Conservation (phyloP, 2,329 filamentous ascomycete genomes). For the Aureobasidium pullulans region DNA sequence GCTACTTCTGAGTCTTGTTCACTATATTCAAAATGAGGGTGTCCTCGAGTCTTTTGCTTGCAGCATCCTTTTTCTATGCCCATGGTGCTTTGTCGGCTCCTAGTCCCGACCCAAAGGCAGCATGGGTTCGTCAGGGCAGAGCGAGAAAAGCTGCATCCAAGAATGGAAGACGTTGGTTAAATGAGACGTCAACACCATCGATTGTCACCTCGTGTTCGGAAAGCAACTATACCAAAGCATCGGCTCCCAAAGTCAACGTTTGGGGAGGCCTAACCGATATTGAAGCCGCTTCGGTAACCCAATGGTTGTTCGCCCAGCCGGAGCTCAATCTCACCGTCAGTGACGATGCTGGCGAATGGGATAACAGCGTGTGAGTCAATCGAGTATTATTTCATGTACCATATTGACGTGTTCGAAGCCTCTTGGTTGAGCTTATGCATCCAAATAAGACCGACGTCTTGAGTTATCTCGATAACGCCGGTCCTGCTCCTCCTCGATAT, state of each 20-base stretch:
- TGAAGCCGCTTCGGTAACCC: conserved; percentile 33
- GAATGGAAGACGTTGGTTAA: conserved; percentile 15
- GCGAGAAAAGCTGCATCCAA: conserved; percentile 16
- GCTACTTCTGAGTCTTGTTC: not conserved
- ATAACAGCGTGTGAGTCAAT: conserved; percentile 19
- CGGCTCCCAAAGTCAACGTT: conserved; percentile 36
- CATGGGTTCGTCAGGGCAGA: conserved; percentile 19
- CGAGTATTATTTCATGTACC: not conserved
- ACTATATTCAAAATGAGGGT: not conserved
- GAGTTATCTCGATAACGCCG: conserved; percentile 36
- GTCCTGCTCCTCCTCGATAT: conserved; percentile 32
- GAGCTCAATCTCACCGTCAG: conserved; percentile 32
- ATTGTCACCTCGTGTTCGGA: conserved; percentile 14
- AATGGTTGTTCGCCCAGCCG: conserved; percentile 34
- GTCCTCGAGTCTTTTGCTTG: not conserved
- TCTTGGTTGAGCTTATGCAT: conserved; percentile 31
- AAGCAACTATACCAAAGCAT: conserved; percentile 4
- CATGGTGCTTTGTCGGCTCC: conserved; percentile 4
- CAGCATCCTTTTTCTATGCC: not conserved
- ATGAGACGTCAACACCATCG: conserved; percentile 5
- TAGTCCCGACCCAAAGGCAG: conserved; percentile 18
- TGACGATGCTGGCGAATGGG: conserved; percentile 21
- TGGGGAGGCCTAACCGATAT: conserved; percentile 33
- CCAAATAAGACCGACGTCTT: conserved; percentile 46
- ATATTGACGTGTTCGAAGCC: conserved; percentile 5